phyloP scores from a whole-genome alignment of 192 early-diverging fungal genomes.

The Umbelopsis isabellina region DNA sequence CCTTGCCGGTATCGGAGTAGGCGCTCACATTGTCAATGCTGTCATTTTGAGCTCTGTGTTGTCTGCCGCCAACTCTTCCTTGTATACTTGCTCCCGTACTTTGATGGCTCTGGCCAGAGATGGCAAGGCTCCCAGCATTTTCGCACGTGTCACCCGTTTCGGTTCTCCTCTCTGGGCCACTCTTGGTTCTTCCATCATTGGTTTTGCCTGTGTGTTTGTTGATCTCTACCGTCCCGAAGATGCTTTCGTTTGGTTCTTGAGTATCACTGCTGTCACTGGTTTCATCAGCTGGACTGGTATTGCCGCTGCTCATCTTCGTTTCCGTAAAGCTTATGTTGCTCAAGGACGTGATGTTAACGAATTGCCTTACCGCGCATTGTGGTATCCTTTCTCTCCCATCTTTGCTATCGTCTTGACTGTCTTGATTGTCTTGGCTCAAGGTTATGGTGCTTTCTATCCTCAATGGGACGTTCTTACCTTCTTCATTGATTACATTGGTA shows the following conservation, averaged over 20 bases:
- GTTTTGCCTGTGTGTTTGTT: constrained; percentile 55
- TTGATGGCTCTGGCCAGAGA: constrained; percentile 74
- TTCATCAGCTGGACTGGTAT: constrained; percentile 85
- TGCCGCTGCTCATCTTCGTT: constrained; percentile 75
- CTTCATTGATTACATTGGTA: constrained; percentile 62
- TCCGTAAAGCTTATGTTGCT: constrained; percentile 72
- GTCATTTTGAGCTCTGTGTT: constrained; percentile 64
- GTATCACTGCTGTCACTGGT: constrained; percentile 70
- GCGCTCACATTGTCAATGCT: constrained; percentile 68
- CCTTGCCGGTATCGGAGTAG: constrained; percentile 58
- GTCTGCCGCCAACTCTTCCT: constrained; percentile 76
- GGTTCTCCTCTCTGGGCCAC: constrained; percentile 65
- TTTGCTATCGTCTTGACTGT: constrained; percentile 62
- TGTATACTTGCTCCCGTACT: constrained; percentile 80
- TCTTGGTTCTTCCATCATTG: constrained; percentile 52
- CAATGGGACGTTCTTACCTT: constrained; percentile 57
- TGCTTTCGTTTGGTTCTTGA: constrained; percentile 63
- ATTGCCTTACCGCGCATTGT: constrained; percentile 68
- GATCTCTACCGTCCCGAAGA: constrained; percentile 47
- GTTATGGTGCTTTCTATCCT: constrained; percentile 54
- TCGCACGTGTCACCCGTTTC: constrained; percentile 55
- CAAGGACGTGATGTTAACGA: constrained; percentile 65
- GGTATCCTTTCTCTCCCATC: constrained; percentile 69
- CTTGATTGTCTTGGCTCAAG: constrained; percentile 66
- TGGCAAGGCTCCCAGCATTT: constrained; percentile 69